These are phyloP conservation scores for Apiospora arundinis DNA, from an alignment of 2,329 filamentous ascomycete genomes.

Conservation along the genomic window DNA sequence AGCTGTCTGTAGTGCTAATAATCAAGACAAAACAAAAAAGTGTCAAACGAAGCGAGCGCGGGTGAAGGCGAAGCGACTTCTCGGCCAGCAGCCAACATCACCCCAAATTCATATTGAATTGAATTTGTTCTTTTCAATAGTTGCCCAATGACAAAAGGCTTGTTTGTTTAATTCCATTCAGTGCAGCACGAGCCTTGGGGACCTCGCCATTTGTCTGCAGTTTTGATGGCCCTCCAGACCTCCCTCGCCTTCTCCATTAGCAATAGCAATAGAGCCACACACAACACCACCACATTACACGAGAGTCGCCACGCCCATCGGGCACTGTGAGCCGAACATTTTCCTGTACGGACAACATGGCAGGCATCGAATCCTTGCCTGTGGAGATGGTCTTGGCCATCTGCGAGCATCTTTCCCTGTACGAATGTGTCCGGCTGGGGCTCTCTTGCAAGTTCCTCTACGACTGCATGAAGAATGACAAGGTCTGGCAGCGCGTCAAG, in stretches of 20 bases:
- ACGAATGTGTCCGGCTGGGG: conserved; percentile 25
- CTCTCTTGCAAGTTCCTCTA: conserved; percentile 21
- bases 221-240: neutral
- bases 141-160: neutral
- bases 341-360: neutral
- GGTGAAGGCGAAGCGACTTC: neutral
- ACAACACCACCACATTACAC: neutral
- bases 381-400: conserved; percentile 23
- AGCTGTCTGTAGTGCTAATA: neutral
- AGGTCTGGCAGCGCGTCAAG: conserved; percentile 16
- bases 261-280: neutral
- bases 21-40: neutral
- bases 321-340: neutral
- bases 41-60: conserved; percentile 7
- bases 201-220: neutral
- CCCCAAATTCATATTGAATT: neutral
- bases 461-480: neutral
- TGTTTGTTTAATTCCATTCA: neutral
- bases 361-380: conserved; percentile 8
- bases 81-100: neutral
- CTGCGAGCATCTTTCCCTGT: conserved; percentile 20
- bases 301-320: neutral
- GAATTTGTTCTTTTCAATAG: neutral
- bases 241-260: neutral
- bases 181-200: neutral